These are phyloP conservation scores for Suillus alpinus DNA, from an alignment of 768 basidiomycete genomes.

Conservation along the genomic window DNA sequence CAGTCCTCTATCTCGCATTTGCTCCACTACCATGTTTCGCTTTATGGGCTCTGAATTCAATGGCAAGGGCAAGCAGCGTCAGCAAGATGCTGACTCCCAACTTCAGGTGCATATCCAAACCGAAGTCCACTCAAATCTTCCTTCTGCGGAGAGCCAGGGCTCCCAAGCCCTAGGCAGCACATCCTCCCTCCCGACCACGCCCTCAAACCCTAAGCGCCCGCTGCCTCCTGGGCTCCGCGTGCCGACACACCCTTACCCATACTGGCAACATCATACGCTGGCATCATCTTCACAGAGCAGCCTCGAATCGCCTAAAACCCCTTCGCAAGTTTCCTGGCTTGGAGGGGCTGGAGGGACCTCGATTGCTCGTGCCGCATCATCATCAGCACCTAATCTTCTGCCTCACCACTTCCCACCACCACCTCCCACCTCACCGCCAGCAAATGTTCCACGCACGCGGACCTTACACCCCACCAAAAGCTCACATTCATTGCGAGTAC, in stretches of 20 bases:
- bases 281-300: conserved; percentile 30
- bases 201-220: conserved; percentile 17
- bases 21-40: conserved; percentile 25
- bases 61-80: conserved; percentile 26
- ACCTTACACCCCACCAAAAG: conserved; percentile 33
- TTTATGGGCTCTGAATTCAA: conserved; percentile 26
- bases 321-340: conserved; percentile 42
- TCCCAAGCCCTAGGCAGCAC: conserved; percentile 21
- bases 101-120: conserved; percentile 30
- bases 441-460: conserved; percentile 29
- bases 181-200: conserved; percentile 16
- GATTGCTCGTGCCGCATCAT: conserved; percentile 3
- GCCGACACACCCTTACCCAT: conserved; percentile 32
- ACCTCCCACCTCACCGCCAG: conserved; percentile 26
- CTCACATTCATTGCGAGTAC: conserved; percentile 42
- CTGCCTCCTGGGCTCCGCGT: conserved; percentile 32
- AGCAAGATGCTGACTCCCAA: conserved; percentile 9
- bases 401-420: conserved; percentile 31
- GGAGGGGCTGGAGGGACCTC: conserved; percentile 15
- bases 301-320: conserved; percentile 31
- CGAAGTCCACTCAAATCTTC: conserved; percentile 23
- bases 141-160: conserved; percentile 10
- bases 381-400: conserved; percentile 7
- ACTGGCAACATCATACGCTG: conserved; percentile 33
- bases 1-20: conserved; percentile 2